These are phyloP conservation scores for Neoscytalidium dimidiatum DNA, from an alignment of 2,329 filamentous ascomycete genomes.

Conservation along the genomic window DNA sequence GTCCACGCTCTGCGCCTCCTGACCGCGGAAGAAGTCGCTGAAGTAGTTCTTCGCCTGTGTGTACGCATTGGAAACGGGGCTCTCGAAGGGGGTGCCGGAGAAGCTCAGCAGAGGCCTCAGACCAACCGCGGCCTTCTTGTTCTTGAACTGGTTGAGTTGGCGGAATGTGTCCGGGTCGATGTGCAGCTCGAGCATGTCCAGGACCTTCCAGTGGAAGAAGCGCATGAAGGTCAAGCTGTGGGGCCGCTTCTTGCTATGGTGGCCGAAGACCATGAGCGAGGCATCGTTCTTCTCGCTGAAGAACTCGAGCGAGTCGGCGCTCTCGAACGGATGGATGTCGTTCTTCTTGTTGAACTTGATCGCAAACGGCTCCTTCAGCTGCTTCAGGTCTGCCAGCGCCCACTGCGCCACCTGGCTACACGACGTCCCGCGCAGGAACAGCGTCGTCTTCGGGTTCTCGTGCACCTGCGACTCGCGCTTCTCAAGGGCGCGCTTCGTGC, in stretches of 20 bases:
- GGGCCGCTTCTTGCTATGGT: constrained; percentile 91
- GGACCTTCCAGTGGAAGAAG: constrained; percentile 80
- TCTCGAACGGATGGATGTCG: constrained; percentile 90
- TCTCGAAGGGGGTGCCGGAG: constrained; percentile 83
- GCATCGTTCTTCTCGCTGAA: constrained; percentile 96
- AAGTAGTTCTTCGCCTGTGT: constrained; percentile 85
- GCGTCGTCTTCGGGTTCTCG: constrained; percentile 87
- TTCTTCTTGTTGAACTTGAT: constrained; percentile 98
- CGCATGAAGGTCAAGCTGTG: constrained; percentile 82
- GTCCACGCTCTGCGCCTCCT: constrained; percentile 79
- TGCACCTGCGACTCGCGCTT: constrained; percentile 85
- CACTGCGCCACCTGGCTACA: constrained; percentile 82
- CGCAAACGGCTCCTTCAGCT: constrained; percentile 79
- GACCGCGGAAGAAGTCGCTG: constrained; percentile 87
- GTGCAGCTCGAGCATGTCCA: constrained; percentile 93
- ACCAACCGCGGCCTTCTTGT: constrained; percentile 65
- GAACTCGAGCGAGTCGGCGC: constrained; percentile 85
- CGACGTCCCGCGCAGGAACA: constrained; percentile 85
- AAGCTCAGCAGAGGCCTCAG: constrained; percentile 91
- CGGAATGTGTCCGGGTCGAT: constrained; percentile 75
- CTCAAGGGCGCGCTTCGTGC: constrained; percentile 92
- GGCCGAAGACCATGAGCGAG: constrained; percentile 79
- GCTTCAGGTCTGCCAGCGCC: constrained; percentile 80
- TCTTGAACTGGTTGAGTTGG: constrained; percentile 72
- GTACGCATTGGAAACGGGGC: constrained; percentile 75